Base-by-base conservation (phyloP, 1,284 basidiomycete genomes). In the Pterulicium gracile region DNA sequence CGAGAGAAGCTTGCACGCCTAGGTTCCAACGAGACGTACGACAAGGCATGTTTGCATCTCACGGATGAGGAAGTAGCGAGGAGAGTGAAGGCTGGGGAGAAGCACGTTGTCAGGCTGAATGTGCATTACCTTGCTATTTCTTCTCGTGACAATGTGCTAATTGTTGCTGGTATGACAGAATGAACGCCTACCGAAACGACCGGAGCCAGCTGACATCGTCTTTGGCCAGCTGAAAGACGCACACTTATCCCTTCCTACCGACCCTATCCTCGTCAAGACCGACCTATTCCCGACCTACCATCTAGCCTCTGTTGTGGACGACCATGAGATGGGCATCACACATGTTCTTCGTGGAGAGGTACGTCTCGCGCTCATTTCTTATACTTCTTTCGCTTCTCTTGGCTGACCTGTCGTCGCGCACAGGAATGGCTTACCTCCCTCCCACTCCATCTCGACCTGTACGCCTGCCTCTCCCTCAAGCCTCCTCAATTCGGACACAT, bases 241-340 rank as follows among this genome's bases (percentile, higher is more conserved):
- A 0, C 83, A 86, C 54, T 72, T 76, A 7, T 88, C 83, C 0
- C 63, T 88, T 0, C 76, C 81, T 7, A 96, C 94, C 23, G 95
- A 99, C 60, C 92, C 93, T 10, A 79, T 98, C 45, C 67, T 99
- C 1, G 69, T 98, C 52, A 98, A 98, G 64, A 84, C 86, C 0
- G 94, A 98, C 60, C 71, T 79, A 0, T 95, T 88, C 62, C 96
- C 96, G 1, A 98, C 96, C 0, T 98, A 98, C 59, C 96, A 98
- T 54, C 77, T 99, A 1, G 95, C 96, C 0, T 94, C 82, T 23
- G 89, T 98, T 0, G 89, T 96, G 0, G 96, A 99, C 54, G 96
- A 98, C 63, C 80, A 92, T 56, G 79, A 85, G 54, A 99, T 99
- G 96, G 81, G 81, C 0, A 92, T 99, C 40, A 90, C 91, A 0